phyloP scores from a whole-genome alignment of 1,139 yeast genomes.

The Sugiyamaella xylanicola region DNA sequence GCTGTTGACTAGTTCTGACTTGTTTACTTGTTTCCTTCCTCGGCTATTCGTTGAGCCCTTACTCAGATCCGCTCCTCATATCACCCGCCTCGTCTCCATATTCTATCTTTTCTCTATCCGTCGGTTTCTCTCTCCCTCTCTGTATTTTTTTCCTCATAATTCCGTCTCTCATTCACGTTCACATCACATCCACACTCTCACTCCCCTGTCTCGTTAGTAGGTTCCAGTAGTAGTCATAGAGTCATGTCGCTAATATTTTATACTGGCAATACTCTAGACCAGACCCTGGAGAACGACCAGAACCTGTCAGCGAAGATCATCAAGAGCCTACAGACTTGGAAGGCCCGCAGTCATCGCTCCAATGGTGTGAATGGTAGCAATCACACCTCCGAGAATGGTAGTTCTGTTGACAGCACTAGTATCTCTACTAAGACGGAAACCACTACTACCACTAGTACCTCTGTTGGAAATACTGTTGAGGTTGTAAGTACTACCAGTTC shows the following conservation, averaged over 20 bases:
- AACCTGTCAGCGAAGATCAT: slow-evolving; percentile 13
- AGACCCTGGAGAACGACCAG: slow-evolving; percentile 15
- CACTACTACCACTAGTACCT: neutral
- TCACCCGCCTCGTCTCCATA: too few relatives aligned
- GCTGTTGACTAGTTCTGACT: too few relatives aligned
- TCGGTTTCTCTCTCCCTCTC: too few relatives aligned
- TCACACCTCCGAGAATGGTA: neutral
- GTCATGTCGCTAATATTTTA: slow-evolving; percentile 23
- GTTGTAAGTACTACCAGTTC: neutral
- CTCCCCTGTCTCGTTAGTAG: neutral
- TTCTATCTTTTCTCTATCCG: too few relatives aligned
- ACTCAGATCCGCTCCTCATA: too few relatives aligned
- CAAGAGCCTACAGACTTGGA: slow-evolving; percentile 11
- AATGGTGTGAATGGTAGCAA: neutral
- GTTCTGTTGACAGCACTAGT: neutral
- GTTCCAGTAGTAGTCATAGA: too few relatives aligned
- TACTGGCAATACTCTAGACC: slow-evolving; percentile 31
- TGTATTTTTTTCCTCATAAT: too few relatives aligned
- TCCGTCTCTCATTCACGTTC: neutral
- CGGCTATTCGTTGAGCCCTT: too few relatives aligned
- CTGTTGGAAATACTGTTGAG: too few relatives aligned
- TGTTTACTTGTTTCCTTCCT: too few relatives aligned
- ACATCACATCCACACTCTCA: neutral
- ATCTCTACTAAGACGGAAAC: neutral
- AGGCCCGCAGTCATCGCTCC: neutral